Percentiles rank a stretch among this genome's conserved stretches.
phyloP scores from a whole-genome alignment of 2,329 filamentous ascomycete species.

The Biscogniauxia marginata region DNA sequence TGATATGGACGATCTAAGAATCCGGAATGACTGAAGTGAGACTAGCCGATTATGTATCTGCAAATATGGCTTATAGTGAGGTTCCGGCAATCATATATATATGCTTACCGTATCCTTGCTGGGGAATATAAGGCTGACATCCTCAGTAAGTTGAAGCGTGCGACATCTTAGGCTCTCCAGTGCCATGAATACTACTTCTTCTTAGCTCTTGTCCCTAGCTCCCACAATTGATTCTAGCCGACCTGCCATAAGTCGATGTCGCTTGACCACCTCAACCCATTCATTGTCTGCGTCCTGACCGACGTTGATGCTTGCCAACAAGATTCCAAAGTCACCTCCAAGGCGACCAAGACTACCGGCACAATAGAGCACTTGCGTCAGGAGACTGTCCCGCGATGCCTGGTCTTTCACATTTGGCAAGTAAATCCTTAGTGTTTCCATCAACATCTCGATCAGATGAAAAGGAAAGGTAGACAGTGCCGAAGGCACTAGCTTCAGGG shows the following conservation, averaged over 20 bases:
- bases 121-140: too few relatives aligned
- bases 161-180: constrained; percentile 1
- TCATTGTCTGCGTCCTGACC: constrained; percentile 55
- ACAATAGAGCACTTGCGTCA: constrained; percentile 92
- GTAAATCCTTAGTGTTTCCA: constrained; percentile 72
- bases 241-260: constrained; percentile 81
- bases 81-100: too few relatives aligned
- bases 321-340: constrained; percentile 88
- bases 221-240: constrained; percentile 69
- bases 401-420: constrained; percentile 80
- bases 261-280: constrained; percentile 87
- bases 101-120: too few relatives aligned
- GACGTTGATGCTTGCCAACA: constrained; percentile 64
- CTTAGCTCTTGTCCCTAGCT: constrained; percentile 40
- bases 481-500: constrained; percentile 65
- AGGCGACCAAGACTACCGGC: constrained; percentile 86
- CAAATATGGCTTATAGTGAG: too few relatives aligned
- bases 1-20: too few relatives aligned
- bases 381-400: constrained; percentile 76
- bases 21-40: too few relatives aligned
- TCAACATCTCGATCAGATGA: constrained; percentile 77
- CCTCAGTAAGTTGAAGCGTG: too few relatives aligned
- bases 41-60: too few relatives aligned
- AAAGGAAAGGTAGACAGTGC: constrained; percentile 81
- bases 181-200: constrained; percentile 12